A percentile compares a stretch with the other conserved stretches of the same genome.
These are phyloP conservation scores for Choiromyces venosus DNA, from an alignment of 495 filamentous ascomycete species.

Conservation along the genomic window DNA sequence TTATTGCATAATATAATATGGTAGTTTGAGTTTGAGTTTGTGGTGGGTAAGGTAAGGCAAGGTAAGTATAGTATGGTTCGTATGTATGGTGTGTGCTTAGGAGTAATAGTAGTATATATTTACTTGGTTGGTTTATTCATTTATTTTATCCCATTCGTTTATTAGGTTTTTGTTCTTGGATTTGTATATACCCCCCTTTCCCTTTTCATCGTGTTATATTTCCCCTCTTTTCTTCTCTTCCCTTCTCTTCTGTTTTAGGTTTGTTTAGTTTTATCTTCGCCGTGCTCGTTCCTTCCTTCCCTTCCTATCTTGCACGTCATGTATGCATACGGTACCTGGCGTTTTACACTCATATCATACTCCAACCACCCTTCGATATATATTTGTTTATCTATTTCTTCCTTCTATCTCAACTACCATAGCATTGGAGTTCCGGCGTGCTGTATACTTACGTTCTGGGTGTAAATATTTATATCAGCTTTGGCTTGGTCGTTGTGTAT, in stretches of 20 bases:
- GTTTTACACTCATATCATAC: neutral
- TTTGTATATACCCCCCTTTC: neutral
- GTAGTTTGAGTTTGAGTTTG: neutral
- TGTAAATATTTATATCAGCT: neutral
- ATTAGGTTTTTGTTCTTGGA: neutral
- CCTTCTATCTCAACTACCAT: neutral
- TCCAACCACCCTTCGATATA: neutral
- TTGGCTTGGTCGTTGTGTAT: neutral
- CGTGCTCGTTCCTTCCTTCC: neutral
- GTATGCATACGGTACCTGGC: neutral
- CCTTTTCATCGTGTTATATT: neutral
- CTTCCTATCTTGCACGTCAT: neutral
- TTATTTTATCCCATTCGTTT: neutral
- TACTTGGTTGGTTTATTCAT: neutral
- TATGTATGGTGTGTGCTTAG: neutral
- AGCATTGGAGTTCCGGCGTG: neutral
- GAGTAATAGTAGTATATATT: neutral
- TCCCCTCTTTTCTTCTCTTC: no score
- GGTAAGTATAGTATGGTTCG: no score
- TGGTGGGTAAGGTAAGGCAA: neutral
- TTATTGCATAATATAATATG: neutral
- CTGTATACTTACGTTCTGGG: no score
- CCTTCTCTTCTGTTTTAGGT: no score
- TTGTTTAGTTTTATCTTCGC: neutral
- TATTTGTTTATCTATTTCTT: neutral